These are phyloP conservation scores for Zymoseptoria tritici DNA, from an alignment of 2,329 filamentous ascomycete species.

Conservation along the genomic window DNA sequence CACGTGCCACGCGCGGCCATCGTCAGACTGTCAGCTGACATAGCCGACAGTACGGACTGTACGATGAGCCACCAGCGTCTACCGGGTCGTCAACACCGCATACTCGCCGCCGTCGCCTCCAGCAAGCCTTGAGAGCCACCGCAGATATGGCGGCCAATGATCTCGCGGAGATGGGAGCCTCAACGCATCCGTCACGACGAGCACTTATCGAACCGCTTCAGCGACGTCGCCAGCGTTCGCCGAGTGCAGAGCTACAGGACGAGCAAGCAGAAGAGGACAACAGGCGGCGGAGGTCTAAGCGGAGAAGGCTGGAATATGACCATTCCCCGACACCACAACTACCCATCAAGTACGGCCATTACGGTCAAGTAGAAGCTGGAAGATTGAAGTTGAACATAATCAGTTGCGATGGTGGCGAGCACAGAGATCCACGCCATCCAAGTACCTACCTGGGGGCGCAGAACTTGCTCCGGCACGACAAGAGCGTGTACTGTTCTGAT, in stretches of 20 bases:
- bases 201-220: conserved; percentile 12
- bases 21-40: conserved; percentile 4
- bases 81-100: conserved; percentile 22
- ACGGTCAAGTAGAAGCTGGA: conserved; percentile 79
- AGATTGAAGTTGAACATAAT: conserved; percentile 77
- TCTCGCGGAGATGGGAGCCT: conserved; percentile 14
- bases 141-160: conserved; percentile 26
- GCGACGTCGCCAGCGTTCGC: conserved; percentile 12
- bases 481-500: conserved; percentile 83
- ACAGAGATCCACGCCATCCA: conserved; percentile 42
- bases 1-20: background rate
- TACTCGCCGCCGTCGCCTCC: conserved; percentile 28
- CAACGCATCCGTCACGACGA: conserved; percentile 5
- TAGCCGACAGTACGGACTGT: conserved; percentile 31
- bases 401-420: conserved; percentile 76
- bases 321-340: conserved; percentile 15
- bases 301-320: conserved; percentile 35
- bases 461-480: conserved; percentile 76
- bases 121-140: conserved; percentile 29
- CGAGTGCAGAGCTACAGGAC: conserved; percentile 7
- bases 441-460: conserved; percentile 58
- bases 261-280: conserved; percentile 11
- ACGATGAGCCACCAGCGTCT: conserved; percentile 41
- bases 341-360: conserved; percentile 70
- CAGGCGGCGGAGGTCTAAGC: conserved; percentile 24